A percentile compares a stretch with the other conserved stretches of the same genome.
These are phyloP conservation scores for Populus hybrid DNA, from an alignment of 441 rosid genomes.

Conservation along the genomic window DNA sequence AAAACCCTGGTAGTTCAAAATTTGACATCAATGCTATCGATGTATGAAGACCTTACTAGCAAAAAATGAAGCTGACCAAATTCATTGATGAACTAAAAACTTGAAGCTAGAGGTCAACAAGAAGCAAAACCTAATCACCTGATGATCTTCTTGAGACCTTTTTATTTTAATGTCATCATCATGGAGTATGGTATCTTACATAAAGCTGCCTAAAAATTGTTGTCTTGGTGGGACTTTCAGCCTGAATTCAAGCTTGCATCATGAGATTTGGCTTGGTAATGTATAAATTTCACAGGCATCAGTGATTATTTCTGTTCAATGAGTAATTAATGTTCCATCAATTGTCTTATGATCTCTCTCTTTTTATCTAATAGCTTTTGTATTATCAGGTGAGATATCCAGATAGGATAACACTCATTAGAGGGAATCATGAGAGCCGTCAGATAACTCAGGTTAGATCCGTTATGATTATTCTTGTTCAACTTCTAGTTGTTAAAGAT, in stretches of 20 bases:
- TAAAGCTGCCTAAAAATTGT: constrained; percentile 1
- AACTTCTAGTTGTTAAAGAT: constrained; percentile 15
- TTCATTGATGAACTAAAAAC: background rate
- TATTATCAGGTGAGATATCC: constrained; percentile 82
- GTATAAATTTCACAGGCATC: background rate
- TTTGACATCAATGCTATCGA: background rate
- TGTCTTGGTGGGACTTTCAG: background rate
- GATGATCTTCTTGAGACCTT: background rate
- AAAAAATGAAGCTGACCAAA: background rate
- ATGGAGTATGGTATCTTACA: background rate
- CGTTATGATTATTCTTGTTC: constrained; percentile 8
- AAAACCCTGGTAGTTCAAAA: background rate
- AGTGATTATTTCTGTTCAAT: background rate
- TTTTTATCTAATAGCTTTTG: background rate
- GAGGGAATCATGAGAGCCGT: too few relatives aligned
- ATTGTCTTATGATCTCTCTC: background rate
- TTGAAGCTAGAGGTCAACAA: background rate
- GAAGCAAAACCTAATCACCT: background rate
- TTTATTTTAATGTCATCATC: background rate
- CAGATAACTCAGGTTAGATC: constrained; percentile 68
- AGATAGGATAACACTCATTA: constrained; percentile 81
- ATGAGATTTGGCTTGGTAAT: background rate
- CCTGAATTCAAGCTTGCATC: background rate
- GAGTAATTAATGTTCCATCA: background rate
- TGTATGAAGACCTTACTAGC: background rate